Evolutionary conservation across 768 basidiomycete species (phyloP).

Genomic region (Boletus eberwhitei): DNA sequence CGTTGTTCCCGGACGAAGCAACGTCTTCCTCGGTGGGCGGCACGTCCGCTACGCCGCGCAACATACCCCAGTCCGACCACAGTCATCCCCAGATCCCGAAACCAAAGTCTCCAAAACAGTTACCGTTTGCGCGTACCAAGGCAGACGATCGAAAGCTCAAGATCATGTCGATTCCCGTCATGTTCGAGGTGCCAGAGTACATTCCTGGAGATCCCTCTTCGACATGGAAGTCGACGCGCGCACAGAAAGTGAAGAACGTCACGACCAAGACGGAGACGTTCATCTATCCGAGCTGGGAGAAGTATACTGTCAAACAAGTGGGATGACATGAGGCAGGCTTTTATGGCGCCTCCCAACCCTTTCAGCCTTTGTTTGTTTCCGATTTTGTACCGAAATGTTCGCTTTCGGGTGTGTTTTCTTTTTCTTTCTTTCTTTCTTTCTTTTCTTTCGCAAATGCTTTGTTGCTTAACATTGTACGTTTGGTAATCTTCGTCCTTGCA

Average conservation of each 20-base stretch:
- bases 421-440: neutral
- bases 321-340: constrained; percentile 1
- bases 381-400: neutral
- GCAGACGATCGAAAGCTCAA: constrained; percentile 55
- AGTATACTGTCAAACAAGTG: constrained; percentile 50
- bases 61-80: constrained; percentile 18
- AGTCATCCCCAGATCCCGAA: constrained; percentile 38
- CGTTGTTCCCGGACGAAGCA: constrained; percentile 20
- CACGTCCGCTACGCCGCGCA: constrained; percentile 12
- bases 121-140: constrained; percentile 50
- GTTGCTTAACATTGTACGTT: neutral
- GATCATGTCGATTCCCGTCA: constrained; percentile 45
- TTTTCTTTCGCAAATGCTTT: neutral
- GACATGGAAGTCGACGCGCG: constrained; percentile 28
- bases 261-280: constrained; percentile 43
- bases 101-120: constrained; percentile 41
- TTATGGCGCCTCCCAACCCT: neutral
- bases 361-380: neutral
- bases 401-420: neutral
- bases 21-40: constrained; percentile 29
- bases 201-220: constrained; percentile 18
- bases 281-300: constrained; percentile 62
- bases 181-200: constrained; percentile 35
- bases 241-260: constrained; percentile 26
- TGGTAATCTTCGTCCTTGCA: neutral